These are phyloP conservation scores for Lyophyllum shimeji DNA, from an alignment of 768 basidiomycete species.

Conservation along the genomic window DNA sequence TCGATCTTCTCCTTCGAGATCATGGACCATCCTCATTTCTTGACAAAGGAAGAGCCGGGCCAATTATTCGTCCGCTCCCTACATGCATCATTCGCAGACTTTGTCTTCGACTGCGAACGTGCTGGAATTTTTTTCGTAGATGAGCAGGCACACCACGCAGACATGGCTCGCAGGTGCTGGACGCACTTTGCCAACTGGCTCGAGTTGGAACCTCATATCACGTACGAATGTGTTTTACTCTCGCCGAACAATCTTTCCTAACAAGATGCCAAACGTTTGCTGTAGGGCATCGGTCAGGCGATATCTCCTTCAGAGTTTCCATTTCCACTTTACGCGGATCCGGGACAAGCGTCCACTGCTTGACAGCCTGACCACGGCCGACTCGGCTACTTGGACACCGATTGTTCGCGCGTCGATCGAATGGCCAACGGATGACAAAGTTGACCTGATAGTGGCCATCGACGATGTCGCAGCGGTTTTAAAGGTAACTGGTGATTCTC, in stretches of 20 bases:
- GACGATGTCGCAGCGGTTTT: background rate
- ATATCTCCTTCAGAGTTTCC: background rate
- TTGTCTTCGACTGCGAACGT: too few relatives aligned
- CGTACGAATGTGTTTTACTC: background rate
- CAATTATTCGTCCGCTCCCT: background rate
- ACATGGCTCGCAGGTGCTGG: too few relatives aligned
- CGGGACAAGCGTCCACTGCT: background rate
- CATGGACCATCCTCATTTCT: background rate
- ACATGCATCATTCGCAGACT: background rate
- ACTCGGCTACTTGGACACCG: background rate
- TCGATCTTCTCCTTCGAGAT: background rate
- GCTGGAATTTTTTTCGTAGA: too few relatives aligned
- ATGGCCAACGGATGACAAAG: background rate
- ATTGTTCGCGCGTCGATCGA: background rate
- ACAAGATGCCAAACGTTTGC: background rate
- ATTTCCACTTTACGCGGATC: background rate
- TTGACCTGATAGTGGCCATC: background rate
- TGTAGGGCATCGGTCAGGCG: background rate
- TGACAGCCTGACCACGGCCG: background rate
- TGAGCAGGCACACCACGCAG: too few relatives aligned
- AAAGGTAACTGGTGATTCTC: background rate
- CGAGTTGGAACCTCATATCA: background rate
- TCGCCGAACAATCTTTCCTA: background rate
- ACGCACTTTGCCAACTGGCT: background rate
- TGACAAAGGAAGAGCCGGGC: background rate